Base-by-base conservation (phyloP, 805 yeast genomes). In the Metschnikowia chrysomelidarum region DNA sequence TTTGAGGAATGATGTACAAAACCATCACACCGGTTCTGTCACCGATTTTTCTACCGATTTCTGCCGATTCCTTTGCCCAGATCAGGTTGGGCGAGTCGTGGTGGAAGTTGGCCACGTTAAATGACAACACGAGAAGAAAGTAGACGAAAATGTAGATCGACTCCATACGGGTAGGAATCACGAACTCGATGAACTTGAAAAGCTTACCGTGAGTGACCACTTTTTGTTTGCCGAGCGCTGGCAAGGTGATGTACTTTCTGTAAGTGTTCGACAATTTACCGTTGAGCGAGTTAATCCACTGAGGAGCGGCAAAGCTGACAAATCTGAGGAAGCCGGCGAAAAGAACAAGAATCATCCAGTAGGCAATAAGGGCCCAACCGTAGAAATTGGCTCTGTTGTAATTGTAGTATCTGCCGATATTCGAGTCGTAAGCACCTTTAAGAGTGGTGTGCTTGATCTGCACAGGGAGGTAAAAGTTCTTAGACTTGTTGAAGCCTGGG, bases 1-100 rank as follows among this genome's bases (percentile, higher is more conserved):
- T 43, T 28, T 77, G 54, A 3, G 87, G 86, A 57, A 59, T 70
- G 56, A 78, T 39, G n/a, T 69, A 64, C 3, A 67, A 54, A 2
- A 73, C 57, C 28, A 76, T 50, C 18, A 78, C 67, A 2, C 78
- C 83, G 2, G 78, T 48, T 48, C 86, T 62, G 46, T 76, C 80
- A 26, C 75, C 78, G 12, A 80, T 59, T 36, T 44, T 42, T 6
- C 47, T 36, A 21, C 37, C 31, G 22, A 48, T 31, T 12, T 41
- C 45, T 2, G 29, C 31, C 8, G 27, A 14, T 27, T 36, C 20
- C 13, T 19, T 4, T 3, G 17, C 23, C 37, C 41, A 43, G 21
- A 35, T 14, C n/a, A 41, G 26, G 31, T 48, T 40, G 13, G 38
- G 36, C 15, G 30, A 18, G 16, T 37, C 38, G 34, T 35, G 43